Percentiles rank a stretch among this genome's conserved stretches.
These are phyloP conservation scores for Blastocystis hominis DNA, from an alignment of 352 stramenopile species.

Conservation along the genomic window DNA sequence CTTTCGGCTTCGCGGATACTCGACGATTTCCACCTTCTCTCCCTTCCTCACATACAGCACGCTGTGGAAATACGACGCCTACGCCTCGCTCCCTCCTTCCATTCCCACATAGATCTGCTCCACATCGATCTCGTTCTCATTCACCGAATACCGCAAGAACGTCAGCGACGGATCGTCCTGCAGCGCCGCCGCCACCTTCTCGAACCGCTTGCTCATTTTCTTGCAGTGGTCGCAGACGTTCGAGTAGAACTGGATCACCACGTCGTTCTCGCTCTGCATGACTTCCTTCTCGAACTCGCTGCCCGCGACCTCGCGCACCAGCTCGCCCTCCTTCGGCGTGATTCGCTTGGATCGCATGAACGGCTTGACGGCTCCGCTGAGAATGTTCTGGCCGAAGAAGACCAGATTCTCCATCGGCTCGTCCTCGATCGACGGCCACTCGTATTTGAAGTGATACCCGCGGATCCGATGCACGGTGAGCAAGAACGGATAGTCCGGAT, in stretches of 20 bases:
- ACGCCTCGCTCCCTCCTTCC: not conserved
- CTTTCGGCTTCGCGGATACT: not conserved
- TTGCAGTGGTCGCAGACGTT: not conserved
- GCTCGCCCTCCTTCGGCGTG: not conserved
- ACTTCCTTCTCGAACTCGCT: not conserved
- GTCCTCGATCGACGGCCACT: not conserved
- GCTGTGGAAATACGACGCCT: constrained; percentile 3
- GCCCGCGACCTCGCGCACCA: not conserved
- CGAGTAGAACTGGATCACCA: not conserved
- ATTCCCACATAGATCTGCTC: not conserved
- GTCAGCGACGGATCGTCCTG: not conserved
- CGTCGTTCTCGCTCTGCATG: not conserved
- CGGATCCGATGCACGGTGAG: not conserved
- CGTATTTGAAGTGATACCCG: not conserved
- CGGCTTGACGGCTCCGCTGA: not conserved
- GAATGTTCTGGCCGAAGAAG: not conserved
- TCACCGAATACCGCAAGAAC: not conserved
- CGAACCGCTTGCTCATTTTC: not conserved
- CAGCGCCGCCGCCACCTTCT: not conserved
- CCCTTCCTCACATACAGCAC: constrained; percentile 6
- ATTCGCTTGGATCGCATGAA: not conserved
- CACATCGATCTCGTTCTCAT: not conserved
- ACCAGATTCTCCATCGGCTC: not conserved
- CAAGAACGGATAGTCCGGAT: not conserved
- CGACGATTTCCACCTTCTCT: constrained; percentile 1